Evolutionary conservation across 1,284 basidiomycete genomes (phyloP).

Genomic region (Golubevia pallescens): DNA sequence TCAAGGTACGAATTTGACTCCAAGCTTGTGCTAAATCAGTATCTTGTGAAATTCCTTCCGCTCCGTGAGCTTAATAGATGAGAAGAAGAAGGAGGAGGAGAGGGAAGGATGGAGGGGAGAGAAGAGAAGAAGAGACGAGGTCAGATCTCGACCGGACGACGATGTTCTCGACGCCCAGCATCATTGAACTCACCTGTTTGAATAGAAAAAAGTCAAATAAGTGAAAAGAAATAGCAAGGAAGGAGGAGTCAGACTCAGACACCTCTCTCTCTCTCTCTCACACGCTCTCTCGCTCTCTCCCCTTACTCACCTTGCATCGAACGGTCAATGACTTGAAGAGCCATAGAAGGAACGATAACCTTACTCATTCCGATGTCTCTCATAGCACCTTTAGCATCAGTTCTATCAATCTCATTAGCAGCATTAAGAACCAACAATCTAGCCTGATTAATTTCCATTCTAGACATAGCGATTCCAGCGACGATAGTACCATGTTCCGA

Average conservation of each 20-base stretch:
- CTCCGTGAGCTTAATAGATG: constrained; percentile 77
- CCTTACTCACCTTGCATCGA: constrained; percentile 75
- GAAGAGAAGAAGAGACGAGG: too few relatives aligned
- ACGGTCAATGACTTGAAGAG: constrained; percentile 83
- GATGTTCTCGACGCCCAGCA: too few relatives aligned
- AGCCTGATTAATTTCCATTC: constrained; percentile 88
- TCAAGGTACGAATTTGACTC: constrained; percentile 81
- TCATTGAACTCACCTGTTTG: too few relatives aligned
- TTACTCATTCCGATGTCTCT: constrained; percentile 98
- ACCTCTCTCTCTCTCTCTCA: too few relatives aligned
- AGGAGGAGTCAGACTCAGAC: too few relatives aligned
- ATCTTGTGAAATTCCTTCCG: constrained; percentile 92
- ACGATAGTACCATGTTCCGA: constrained; percentile 93
- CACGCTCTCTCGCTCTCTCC: too few relatives aligned
- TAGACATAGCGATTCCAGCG: constrained; percentile 85
- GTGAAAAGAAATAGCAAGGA: too few relatives aligned
- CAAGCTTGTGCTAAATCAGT: constrained; percentile 79
- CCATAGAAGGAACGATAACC: constrained; percentile 88
- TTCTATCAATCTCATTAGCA: constrained; percentile 90
- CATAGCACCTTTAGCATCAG: constrained; percentile 88
- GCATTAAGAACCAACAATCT: constrained; percentile 88
- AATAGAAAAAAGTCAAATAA: too few relatives aligned
- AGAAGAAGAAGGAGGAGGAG: too few relatives aligned
- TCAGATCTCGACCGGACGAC: too few relatives aligned
- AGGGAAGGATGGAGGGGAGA: too few relatives aligned